Conservation (phyloP, 768 basidiomycete species). For the Myochromella boudieri region DNA sequence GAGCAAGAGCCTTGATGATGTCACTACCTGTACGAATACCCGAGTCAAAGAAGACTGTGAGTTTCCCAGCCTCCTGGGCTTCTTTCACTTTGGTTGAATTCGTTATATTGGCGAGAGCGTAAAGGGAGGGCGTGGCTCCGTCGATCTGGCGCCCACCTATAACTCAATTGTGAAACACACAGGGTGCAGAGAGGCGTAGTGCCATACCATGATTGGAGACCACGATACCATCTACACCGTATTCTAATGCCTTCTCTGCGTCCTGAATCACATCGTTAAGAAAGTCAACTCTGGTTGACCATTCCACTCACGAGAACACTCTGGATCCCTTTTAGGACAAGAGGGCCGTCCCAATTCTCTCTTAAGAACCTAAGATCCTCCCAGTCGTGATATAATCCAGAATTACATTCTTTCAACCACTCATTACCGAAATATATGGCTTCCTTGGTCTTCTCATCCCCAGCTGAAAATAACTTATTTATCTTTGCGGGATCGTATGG, state of each 20-base stretch:
- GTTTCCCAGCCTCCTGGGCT: constrained; percentile 57
- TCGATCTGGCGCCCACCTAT: constrained; percentile 76
- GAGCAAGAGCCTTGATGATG: constrained; percentile 79
- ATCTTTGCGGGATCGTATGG: constrained; percentile 57
- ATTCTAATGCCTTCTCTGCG: constrained; percentile 65
- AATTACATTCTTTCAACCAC: constrained; percentile 65
- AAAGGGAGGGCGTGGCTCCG: constrained; percentile 72
- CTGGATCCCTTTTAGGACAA: constrained; percentile 80
- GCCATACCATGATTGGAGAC: constrained; percentile 77
- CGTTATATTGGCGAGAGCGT: constrained; percentile 69
- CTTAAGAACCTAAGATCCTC: constrained; percentile 67
- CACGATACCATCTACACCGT: constrained; percentile 69
- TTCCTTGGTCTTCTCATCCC: constrained; percentile 45
- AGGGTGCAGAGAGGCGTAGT: neutral
- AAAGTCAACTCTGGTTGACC: too few relatives aligned
- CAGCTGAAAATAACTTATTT: constrained; percentile 39
- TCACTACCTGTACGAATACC: constrained; percentile 85
- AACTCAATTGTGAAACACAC: neutral
- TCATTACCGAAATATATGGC: constrained; percentile 49
- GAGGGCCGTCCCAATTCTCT: constrained; percentile 75
- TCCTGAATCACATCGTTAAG: constrained; percentile 38
- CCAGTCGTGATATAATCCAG: constrained; percentile 67
- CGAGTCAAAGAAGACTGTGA: constrained; percentile 76
- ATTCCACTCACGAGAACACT: constrained; percentile 45
- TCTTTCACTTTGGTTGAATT: constrained; percentile 55